Base-by-base conservation (phyloP, 164 flowering plant species). In the Santalum album region DNA sequence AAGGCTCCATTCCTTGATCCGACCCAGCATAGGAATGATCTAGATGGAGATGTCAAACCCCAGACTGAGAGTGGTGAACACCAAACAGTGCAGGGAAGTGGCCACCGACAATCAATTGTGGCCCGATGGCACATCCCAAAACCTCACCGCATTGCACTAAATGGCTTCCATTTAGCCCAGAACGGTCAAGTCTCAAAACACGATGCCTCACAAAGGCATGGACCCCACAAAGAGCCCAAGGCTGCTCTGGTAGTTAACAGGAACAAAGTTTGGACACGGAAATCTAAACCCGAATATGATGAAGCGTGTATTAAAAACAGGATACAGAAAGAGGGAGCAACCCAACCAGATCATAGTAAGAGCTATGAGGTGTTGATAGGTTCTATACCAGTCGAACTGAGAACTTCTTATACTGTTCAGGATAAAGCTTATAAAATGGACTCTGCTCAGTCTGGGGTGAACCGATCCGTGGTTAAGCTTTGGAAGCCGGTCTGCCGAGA, bases 281-380 rank as follows among this genome's bases (percentile, higher is more conserved):
- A 90, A 66, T 55, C 72, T 25, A 81, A 80, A 68, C 35, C 49
- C 3, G 78, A 68, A 25, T 44, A 18, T 52, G 70, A 70, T 51
- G 73, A 46, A 10, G 71, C 64, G 36, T 60, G 51, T 51, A 55
- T 48, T 17, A 66, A 59, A 48, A 19, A 34, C 17, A 58, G 51
- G 52, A 47, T 58, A 43, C 65, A 56, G 53, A 59, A 49, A 36
- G 75, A 68, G 36, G 56, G 51, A 9, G 36, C 38, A 34, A 58
- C 53, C 43, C 70, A 60, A 43, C 53, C 50, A 9, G 66, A 62
- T 42, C 66, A 72, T 55, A 55, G 42, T 53, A 72, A 61, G 50
- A 71, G 65, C 17, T 54, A 63, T 49, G 82, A 82, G 70, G 72
- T 90, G 55, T 57, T 87, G 65, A 83, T 90, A 49, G 97, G 97